Base-by-base conservation (phyloP, 2,329 filamentous ascomycete species). In the Anthostomella pinea region DNA sequence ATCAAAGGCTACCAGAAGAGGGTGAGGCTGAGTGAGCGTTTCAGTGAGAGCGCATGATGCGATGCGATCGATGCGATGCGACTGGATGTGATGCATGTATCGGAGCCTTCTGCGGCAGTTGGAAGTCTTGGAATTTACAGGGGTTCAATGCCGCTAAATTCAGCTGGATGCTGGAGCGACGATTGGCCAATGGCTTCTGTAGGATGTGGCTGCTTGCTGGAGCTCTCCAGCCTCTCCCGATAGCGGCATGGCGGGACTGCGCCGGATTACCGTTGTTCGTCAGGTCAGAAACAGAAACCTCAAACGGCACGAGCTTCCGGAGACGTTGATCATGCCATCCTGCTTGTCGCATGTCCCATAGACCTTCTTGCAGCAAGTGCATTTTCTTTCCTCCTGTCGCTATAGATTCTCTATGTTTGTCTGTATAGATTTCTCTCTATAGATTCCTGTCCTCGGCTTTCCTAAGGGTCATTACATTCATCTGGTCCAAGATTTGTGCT, bases 61-160 rank as follows among this genome's bases (percentile, higher is more conserved):
- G 26, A 35, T 30, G 28, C 22, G 20, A 30, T 25, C 35, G 38
- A 21, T 26, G 14, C 21, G 25, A 33, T 35, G 23, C 27, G 23
- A 26, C 30, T 24, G 9, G 19, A 19, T 39, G 33, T 35, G 33
- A 20, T 15, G 9, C 22, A 20, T 29, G 17, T 22, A 24, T 21
- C 26, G 26, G 28, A 21, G 24, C 30, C 16, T 35, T 35, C 27
- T 30, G 37, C 37, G 35, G 21, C 17, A 30, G 15, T n/a, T 38
- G 29, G 31, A 30, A 28, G 29, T 18, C 10, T n/a, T n/a, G n/a
- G n/a, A n/a, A 10, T 14, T 5, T 3, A 14, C n/a, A 20, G 11
- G 15, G 17, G 5, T 26, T 14, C 19, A 8, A 20, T 17, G 22
- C 29, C 18, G 8, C 30, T 30, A 34, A 13, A 29, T 17, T 32